Conservation (phyloP, 345 rosid genomes). For the Populus alba region DNA sequence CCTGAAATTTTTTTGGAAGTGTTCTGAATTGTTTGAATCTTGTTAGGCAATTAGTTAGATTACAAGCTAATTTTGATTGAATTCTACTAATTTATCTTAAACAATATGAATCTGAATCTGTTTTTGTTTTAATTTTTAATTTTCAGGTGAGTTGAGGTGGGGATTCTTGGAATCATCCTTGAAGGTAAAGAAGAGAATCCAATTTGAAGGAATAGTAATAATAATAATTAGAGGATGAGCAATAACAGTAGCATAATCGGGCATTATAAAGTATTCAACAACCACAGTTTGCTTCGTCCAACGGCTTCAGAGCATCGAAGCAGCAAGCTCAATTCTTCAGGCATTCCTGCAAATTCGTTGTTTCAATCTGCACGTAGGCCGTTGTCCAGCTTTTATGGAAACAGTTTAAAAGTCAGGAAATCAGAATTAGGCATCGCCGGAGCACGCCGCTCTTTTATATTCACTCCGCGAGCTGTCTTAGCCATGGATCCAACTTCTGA, state of each 20-base stretch:
- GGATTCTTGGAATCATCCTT: slow-evolving; percentile 32
- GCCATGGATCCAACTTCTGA: slow-evolving; percentile 66
- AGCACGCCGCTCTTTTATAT: slow-evolving; percentile 30
- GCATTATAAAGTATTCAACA: slow-evolving; percentile 51
- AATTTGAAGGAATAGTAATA: slow-evolving; percentile 20
- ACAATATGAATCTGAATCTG: not conserved
- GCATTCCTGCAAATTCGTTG: slow-evolving; percentile 43
- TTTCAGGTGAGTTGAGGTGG: slow-evolving; percentile 2
- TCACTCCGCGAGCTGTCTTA: slow-evolving; percentile 63
- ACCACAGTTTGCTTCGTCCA: slow-evolving; percentile 60
- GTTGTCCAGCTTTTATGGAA: slow-evolving; percentile 44
- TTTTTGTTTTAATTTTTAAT: not conserved
- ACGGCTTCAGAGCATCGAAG: slow-evolving; percentile 51
- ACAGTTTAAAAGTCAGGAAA: slow-evolving; percentile 36
- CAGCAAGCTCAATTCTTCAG: slow-evolving; percentile 56
- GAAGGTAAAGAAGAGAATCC: slow-evolving; percentile 36
- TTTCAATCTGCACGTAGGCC: slow-evolving; percentile 46
- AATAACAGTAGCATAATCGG: slow-evolving; percentile 33
- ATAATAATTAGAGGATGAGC: slow-evolving; percentile 43
- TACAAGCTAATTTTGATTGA: not conserved
- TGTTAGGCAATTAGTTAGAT: not conserved
- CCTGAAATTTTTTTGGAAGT: not conserved
- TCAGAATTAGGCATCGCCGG: slow-evolving; percentile 28
- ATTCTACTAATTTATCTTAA: not conserved
- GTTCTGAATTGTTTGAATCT: not conserved